phyloP scores from a whole-genome alignment of 805 yeast genomes.

The Scheffersomyces amazonensis region DNA sequence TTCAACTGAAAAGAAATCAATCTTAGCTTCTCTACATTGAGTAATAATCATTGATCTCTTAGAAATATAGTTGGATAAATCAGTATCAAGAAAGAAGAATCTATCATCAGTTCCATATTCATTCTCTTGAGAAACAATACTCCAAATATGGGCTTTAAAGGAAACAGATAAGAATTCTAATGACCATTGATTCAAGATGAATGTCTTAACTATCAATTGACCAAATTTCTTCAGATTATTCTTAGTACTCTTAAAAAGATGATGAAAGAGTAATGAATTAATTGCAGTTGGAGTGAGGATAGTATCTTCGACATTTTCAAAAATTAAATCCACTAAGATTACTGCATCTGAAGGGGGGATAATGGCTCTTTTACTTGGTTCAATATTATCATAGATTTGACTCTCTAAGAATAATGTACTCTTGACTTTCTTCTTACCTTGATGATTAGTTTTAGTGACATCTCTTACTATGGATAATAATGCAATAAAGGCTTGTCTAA shows the following conservation, averaged over 20 bases:
- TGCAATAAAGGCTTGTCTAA: constrained; percentile 39
- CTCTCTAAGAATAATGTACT: constrained; percentile 44
- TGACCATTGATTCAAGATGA: constrained; percentile 67
- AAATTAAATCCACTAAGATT: constrained; percentile 18
- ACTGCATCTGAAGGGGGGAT: constrained; percentile 61
- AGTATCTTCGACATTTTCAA: constrained; percentile 10
- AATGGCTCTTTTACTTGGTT: constrained; percentile 47
- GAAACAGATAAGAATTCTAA: constrained; percentile 29
- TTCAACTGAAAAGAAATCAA: constrained; percentile 57
- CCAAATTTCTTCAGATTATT: constrained; percentile 53
- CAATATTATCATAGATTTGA: constrained; percentile 53
- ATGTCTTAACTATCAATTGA: constrained; percentile 53
- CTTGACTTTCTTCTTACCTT: constrained; percentile 31
- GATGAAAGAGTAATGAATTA: constrained; percentile 20
- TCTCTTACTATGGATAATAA: constrained; percentile 21
- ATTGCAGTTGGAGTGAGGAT: constrained; percentile 27
- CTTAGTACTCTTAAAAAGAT: constrained; percentile 39
- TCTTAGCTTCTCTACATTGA: constrained; percentile 46
- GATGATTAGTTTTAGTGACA: constrained; percentile 34
- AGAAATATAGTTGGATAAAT: constrained; percentile 22
- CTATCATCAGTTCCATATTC: constrained; percentile 27
- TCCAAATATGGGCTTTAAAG: constrained; percentile 50
- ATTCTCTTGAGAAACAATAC: constrained; percentile 20
- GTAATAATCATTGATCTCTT: constrained; percentile 44
- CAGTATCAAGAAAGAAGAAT: constrained; percentile 27